A percentile compares a stretch with the other conserved stretches of the same genome.
Evolutionary conservation across 495 filamentous ascomycete species (phyloP).

Genomic region (Penicillium herquei): DNA sequence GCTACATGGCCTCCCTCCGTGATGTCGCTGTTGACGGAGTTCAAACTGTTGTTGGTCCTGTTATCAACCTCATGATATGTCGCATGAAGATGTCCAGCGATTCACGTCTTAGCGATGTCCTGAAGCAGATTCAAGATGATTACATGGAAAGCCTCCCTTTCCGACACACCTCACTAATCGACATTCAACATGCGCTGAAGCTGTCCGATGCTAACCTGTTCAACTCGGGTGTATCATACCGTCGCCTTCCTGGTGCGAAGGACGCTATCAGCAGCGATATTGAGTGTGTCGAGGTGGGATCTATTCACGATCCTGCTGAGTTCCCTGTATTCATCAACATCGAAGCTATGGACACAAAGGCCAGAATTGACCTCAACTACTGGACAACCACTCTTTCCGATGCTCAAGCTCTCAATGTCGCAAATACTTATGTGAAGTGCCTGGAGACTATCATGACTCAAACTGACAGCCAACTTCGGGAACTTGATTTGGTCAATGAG

Average conservation of each 20-base stretch:
- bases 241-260: slow-evolving; percentile 32
- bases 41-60: slow-evolving; percentile 49
- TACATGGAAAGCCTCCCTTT: slow-evolving; percentile 49
- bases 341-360: slow-evolving; percentile 45
- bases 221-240: slow-evolving; percentile 48
- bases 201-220: slow-evolving; percentile 36
- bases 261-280: slow-evolving; percentile 27
- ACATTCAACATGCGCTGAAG: slow-evolving; percentile 51
- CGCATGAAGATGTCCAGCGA: slow-evolving; percentile 38
- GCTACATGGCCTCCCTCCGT: slow-evolving; percentile 51
- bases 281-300: slow-evolving; percentile 35
- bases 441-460: slow-evolving; percentile 42
- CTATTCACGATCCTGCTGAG: slow-evolving; percentile 57
- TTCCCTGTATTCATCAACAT: slow-evolving; percentile 55
- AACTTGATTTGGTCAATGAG: slow-evolving; percentile 39
- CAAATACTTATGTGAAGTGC: slow-evolving; percentile 46
- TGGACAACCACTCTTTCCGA: slow-evolving; percentile 53
- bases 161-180: slow-evolving; percentile 49
- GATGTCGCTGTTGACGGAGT: slow-evolving; percentile 46
- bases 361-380: slow-evolving; percentile 53
- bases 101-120: slow-evolving; percentile 25
- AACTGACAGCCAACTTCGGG: slow-evolving; percentile 28
- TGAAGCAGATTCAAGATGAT: slow-evolving; percentile 47
- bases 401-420: slow-evolving; percentile 50
- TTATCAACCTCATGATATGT: slow-evolving; percentile 55